Evolutionary conservation across 345 rosid species (phyloP).

Genomic region (Acer yangbiense): DNA sequence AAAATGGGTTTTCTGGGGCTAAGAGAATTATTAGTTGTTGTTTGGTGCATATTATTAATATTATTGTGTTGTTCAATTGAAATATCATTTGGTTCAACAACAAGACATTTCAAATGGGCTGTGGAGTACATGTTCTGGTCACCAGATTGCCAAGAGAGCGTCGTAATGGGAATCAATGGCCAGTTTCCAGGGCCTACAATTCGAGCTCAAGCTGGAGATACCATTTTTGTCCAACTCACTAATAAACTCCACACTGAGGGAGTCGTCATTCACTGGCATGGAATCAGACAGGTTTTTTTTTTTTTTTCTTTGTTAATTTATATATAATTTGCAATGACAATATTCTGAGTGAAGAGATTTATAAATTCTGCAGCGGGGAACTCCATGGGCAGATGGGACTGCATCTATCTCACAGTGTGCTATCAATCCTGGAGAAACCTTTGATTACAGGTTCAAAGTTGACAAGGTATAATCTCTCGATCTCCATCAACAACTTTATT

Average conservation of each 20-base stretch:
- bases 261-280: conserved; percentile 94
- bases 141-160: conserved; percentile 70
- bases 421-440: conserved; percentile 78
- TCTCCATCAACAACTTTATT: too few species aligned
- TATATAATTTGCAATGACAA: not conserved
- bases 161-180: conserved; percentile 77
- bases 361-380: conserved; percentile 47
- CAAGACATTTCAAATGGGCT: conserved; percentile 58
- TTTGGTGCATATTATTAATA: conserved; percentile 11
- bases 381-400: conserved; percentile 94
- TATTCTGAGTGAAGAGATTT: too few species aligned
- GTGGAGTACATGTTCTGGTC: conserved; percentile 62
- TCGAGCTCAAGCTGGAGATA: conserved; percentile 61
- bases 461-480: conserved; percentile 47
- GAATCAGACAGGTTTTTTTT: conserved; percentile 69
- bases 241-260: conserved; percentile 78
- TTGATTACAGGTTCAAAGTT: conserved; percentile 65
- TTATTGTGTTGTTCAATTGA: not conserved
- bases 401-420: conserved; percentile 79
- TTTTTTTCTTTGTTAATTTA: not conserved
- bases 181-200: conserved; percentile 90
- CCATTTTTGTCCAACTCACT: conserved; percentile 52
- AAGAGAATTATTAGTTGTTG: not conserved
- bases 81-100: conserved; percentile 20
- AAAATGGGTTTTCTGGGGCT: not conserved